Evolutionary conservation across 768 basidiomycete genomes (phyloP).

Genomic region (Lactifluus pinguis): DNA sequence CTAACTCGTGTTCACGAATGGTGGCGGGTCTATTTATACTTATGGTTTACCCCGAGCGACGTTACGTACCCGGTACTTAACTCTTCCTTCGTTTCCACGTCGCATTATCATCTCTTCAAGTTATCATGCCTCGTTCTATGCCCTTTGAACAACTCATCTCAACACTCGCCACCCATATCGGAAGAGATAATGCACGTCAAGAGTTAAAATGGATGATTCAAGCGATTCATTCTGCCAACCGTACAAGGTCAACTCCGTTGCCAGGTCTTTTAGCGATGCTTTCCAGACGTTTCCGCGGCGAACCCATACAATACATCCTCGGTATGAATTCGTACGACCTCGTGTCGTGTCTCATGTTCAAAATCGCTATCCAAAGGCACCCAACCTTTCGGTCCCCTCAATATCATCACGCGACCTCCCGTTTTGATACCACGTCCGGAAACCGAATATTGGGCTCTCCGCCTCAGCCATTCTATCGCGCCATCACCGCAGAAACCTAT

Average conservation of each 20-base stretch:
- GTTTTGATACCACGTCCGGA: constrained; percentile 92
- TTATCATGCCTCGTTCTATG: background rate
- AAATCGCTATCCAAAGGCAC: constrained; percentile 38
- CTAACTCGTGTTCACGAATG: no score
- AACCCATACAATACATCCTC: constrained; percentile 87
- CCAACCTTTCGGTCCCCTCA: constrained; percentile 81
- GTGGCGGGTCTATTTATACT: no score
- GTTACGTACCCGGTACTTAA: no score
- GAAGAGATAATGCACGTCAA: constrained; percentile 27
- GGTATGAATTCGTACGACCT: constrained; percentile 37
- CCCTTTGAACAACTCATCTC: constrained; percentile 16
- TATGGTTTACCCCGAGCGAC: no score
- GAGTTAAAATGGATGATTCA: constrained; percentile 46
- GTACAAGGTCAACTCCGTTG: constrained; percentile 4
- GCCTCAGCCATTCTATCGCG: constrained; percentile 42
- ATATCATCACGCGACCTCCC: constrained; percentile 63
- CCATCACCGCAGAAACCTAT: constrained; percentile 26
- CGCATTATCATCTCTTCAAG: no score
- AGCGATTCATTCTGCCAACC: constrained; percentile 17
- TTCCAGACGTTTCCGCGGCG: constrained; percentile 49
- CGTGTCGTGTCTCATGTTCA: background rate
- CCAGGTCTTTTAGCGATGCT: constrained; percentile 41
- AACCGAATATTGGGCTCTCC: constrained; percentile 76
- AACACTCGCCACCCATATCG: constrained; percentile 29
- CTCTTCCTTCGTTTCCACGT: no score